These are phyloP conservation scores for Stagonosporopsis tanaceti DNA, from an alignment of 2,329 filamentous ascomycete species.

Conservation along the genomic window DNA sequence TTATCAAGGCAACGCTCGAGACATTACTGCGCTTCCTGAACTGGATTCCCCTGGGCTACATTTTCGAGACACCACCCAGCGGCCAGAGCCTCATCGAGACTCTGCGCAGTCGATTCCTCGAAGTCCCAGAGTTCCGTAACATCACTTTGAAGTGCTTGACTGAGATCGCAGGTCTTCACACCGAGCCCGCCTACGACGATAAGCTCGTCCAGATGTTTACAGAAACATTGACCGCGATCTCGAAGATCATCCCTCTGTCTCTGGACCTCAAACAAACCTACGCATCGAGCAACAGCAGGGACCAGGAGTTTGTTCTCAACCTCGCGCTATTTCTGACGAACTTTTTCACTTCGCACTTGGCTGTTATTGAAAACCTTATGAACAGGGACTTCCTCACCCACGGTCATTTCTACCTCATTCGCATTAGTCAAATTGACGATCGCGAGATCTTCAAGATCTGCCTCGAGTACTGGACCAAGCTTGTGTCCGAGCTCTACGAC, in stretches of 20 bases:
- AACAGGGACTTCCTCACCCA: constrained; percentile 95
- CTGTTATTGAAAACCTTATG: constrained; percentile 92
- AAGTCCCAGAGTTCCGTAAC: constrained; percentile 94
- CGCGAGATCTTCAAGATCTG: constrained; percentile 99
- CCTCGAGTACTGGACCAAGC: constrained; percentile 98
- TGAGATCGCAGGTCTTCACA: constrained; percentile 93
- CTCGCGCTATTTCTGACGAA: constrained; percentile 94
- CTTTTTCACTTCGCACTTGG: constrained; percentile 93
- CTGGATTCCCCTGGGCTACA: constrained; percentile 98
- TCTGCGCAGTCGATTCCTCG: constrained; percentile 87
- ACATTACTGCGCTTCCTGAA: constrained; percentile 96
- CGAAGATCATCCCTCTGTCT: constrained; percentile 88
- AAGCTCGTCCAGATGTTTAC: constrained; percentile 99
- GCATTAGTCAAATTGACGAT: constrained; percentile 98
- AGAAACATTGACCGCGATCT: constrained; percentile 90
- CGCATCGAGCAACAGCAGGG: constrained; percentile 85
- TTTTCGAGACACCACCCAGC: constrained; percentile 85
- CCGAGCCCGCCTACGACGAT: constrained; percentile 87
- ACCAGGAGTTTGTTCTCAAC: constrained; percentile 98
- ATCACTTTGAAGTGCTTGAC: constrained; percentile 96
- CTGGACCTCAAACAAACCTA: constrained; percentile 93
- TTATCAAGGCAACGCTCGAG: constrained; percentile 96
- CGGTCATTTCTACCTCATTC: constrained; percentile 96
- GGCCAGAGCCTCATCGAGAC: constrained; percentile 82
- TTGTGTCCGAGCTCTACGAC: constrained; percentile 97